Evolutionary conservation across 1,139 yeast species (phyloP).

Genomic region (Debaryomyces subglobosus): DNA sequence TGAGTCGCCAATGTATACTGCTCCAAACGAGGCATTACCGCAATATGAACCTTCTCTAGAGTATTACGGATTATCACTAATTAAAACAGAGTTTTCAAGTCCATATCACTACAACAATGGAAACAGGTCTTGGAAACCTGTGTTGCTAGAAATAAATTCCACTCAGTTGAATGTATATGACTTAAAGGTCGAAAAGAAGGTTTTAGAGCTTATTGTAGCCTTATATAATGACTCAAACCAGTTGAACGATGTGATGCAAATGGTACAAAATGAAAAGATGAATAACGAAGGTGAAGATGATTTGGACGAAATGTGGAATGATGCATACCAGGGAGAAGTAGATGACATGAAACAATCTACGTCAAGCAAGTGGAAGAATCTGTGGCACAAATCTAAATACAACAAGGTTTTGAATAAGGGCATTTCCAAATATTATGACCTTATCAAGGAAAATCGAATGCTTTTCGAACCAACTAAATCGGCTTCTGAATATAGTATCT

Average conservation of each 20-base stretch:
- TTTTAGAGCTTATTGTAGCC: conserved; percentile 31
- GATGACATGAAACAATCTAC: conserved; percentile 13
- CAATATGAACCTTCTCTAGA: conserved; percentile 36
- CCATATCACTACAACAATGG: conserved; percentile 38
- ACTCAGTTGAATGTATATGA: conserved; percentile 55
- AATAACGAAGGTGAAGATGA: neutral
- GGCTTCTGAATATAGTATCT: conserved; percentile 16
- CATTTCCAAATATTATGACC: conserved; percentile 22
- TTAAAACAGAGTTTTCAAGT: conserved; percentile 41
- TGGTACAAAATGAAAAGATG: conserved; percentile 1
- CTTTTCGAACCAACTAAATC: conserved; percentile 41
- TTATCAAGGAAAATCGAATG: conserved; percentile 32
- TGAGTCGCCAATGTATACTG: conserved; percentile 22
- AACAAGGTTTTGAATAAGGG: conserved; percentile 17
- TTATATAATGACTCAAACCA: conserved; percentile 35
- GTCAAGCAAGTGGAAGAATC: conserved; percentile 21
- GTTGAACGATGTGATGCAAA: conserved; percentile 21
- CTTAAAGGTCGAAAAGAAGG: conserved; percentile 27
- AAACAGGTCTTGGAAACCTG: conserved; percentile 48
- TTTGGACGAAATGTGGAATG: conserved; percentile 17
- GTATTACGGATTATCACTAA: conserved; percentile 36
- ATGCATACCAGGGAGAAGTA: conserved; percentile 11
- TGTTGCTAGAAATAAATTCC: conserved; percentile 56
- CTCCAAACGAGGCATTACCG: conserved; percentile 33
- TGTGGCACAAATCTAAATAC: conserved; percentile 18